Evolutionary conservation across 805 yeast genomes (phyloP).

Genomic region (Starmerella geochares): DNA sequence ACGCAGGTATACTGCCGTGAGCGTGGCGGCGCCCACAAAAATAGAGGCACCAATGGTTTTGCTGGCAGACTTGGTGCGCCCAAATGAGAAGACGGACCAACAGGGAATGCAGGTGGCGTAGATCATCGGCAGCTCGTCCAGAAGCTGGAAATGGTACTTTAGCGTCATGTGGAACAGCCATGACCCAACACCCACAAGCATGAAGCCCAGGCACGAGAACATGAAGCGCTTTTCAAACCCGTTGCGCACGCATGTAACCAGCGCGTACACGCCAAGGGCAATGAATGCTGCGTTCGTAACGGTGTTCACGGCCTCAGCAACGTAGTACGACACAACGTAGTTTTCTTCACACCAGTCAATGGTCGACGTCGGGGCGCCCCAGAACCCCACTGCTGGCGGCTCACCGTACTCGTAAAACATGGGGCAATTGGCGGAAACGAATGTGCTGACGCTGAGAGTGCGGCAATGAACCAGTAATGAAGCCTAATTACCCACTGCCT

Average conservation of each 20-base stretch:
- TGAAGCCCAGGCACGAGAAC: constrained; percentile 66
- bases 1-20: constrained; percentile 64
- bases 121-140: constrained; percentile 96
- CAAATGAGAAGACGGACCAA: constrained; percentile 68
- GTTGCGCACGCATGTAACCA: constrained; percentile 50
- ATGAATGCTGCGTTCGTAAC: constrained; percentile 56
- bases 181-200: constrained; percentile 82
- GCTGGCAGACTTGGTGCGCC: constrained; percentile 35
- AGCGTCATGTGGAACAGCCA: constrained; percentile 97
- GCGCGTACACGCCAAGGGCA: constrained; percentile 49
- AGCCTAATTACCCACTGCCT: background rate
- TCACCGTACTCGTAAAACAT: constrained; percentile 16
- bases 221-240: constrained; percentile 61
- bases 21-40: constrained; percentile 43
- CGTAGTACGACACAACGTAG: constrained; percentile 71
- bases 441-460: background rate
- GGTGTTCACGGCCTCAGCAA: constrained; percentile 88
- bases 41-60: constrained; percentile 41
- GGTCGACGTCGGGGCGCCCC: constrained; percentile 57
- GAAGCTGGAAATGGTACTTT: constrained; percentile 73
- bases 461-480: background rate
- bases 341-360: constrained; percentile 99
- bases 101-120: constrained; percentile 94
- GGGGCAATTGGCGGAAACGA: background rate
- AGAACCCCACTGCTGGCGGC: constrained; percentile 25